These are phyloP conservation scores for Picocystis sp. DNA, from an alignment of 163 green algal species.

Conservation along the genomic window DNA sequence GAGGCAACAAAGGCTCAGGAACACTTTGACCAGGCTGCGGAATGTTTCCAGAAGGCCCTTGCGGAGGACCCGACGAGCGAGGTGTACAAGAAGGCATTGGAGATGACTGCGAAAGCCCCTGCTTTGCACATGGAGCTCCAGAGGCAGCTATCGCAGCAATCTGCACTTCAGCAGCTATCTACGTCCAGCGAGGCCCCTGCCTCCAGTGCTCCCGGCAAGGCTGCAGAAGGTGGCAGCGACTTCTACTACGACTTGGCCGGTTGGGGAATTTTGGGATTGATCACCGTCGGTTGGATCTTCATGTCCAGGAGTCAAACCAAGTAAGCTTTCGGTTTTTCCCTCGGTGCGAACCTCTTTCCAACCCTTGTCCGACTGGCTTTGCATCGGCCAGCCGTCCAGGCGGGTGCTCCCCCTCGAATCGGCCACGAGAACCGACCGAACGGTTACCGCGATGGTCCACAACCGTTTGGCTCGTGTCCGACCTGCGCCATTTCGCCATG, in stretches of 20 bases:
- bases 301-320: slow-evolving; percentile 18
- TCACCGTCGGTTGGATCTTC: slow-evolving; percentile 39
- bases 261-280: slow-evolving; percentile 44
- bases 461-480: too few species aligned
- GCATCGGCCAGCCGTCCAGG: too few species aligned
- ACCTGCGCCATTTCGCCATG: too few species aligned
- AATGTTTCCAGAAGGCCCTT: slow-evolving; percentile 64
- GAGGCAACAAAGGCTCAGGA: slow-evolving; percentile 38
- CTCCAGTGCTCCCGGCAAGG: slow-evolving; percentile 13
- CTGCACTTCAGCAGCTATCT: neutral
- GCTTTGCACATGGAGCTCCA: slow-evolving; percentile 80
- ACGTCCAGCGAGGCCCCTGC: neutral
- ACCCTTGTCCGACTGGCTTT: too few species aligned
- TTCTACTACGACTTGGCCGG: slow-evolving; percentile 64
- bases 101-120: slow-evolving; percentile 76
- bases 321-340: too few species aligned
- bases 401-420: too few species aligned
- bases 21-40: slow-evolving; percentile 62
- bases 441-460: too few species aligned
- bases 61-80: slow-evolving; percentile 67
- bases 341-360: too few species aligned
- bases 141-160: slow-evolving; percentile 40
- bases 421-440: too few species aligned
- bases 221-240: slow-evolving; percentile 22
- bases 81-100: slow-evolving; percentile 74